Evolutionary conservation across 2,329 filamentous ascomycete genomes (phyloP), one percentile per base, ranked within the genome.

Genomic region (Amauroascus verrucosus): DNA sequence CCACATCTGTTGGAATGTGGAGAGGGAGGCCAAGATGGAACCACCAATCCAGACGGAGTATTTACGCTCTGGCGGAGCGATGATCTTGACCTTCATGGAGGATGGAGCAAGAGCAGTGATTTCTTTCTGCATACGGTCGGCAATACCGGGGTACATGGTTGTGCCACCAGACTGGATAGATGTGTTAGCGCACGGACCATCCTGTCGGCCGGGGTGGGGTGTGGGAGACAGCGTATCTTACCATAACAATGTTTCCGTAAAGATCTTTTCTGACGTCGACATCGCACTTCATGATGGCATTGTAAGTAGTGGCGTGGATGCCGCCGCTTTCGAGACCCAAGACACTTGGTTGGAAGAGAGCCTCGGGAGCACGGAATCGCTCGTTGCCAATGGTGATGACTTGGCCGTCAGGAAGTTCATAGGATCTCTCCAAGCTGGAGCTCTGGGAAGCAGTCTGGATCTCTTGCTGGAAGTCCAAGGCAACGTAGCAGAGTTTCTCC

Each of bases 1-100:
- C 93, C 93, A 98, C 93, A 98, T 98, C 81, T 98, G 93, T 83
- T 98, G 93, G 91, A 98, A 98, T 77, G 93, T 98, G 66, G 93
- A 98, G 70, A 98, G 87, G 62, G 93, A 98, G 67, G 93, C 93
- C 71, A 98, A 80, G 79, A 98, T 98, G 76, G 93, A 98, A 84
- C 93, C 93, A 93, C 93, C 93, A 75, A 98, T 98, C 93, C 93
- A 98, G 82, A 98, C 93, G 62, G 93, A 97, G 88, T 98, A 98
- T 84, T 98, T 98, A 79, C 93, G 88, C 87, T 98, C 93, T 65
- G 93, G 93, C 67, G 93, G 93, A 79, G 93, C 93, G 74, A 98
- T 97, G 79, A 98, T 97, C 88, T 97, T 97, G 84, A 98, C 91
- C 88, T 97, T 97, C 93, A 98, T 97, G 71, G 90, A 96, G 63